phyloP scores from a whole-genome alignment of 805 yeast genomes.

The Soucietia sequanensis region DNA sequence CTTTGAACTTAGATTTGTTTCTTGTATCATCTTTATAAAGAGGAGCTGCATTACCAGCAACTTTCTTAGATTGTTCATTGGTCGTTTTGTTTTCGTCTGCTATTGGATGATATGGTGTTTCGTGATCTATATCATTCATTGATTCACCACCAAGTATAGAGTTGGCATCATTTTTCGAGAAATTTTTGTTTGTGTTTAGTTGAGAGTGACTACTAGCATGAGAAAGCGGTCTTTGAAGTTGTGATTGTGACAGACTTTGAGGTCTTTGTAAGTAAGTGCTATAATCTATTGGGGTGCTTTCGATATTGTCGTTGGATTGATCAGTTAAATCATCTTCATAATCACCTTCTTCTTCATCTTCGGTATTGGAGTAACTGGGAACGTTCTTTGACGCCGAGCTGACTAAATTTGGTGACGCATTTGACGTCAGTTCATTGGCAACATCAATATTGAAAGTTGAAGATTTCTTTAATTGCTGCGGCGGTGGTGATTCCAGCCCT shows the following conservation, averaged over 20 bases:
- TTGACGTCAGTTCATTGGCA: not conserved
- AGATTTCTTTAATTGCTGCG: too few species aligned
- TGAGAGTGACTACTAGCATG: too few species aligned
- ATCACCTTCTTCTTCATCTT: conserved; percentile 1
- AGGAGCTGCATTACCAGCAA: conserved; percentile 41
- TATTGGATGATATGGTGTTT: conserved; percentile 10
- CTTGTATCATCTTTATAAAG: conserved; percentile 20
- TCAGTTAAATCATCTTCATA: not conserved
- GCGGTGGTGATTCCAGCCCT: too few species aligned
- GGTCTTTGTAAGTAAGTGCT: not conserved
- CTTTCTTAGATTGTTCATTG: conserved; percentile 10
- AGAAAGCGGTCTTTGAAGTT: not conserved
- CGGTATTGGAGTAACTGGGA: conserved; percentile 1
- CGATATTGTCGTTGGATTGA: not conserved
- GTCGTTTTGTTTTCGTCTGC: conserved; percentile 14
- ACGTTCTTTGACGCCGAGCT: not conserved
- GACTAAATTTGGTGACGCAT: not conserved
- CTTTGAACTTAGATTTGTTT: conserved; percentile 7
- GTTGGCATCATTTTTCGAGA: conserved; percentile 36
- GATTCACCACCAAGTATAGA: conserved; percentile 54
- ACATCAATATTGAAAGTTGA: too few species aligned
- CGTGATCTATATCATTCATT: conserved; percentile 13
- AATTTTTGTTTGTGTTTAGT: conserved; percentile 7
- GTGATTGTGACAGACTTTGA: not conserved
- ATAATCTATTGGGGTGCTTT: conserved; percentile 2